Evolutionary conservation across 192 early-diverging fungal genomes (phyloP).

Genomic region (Endogone sp.): DNA sequence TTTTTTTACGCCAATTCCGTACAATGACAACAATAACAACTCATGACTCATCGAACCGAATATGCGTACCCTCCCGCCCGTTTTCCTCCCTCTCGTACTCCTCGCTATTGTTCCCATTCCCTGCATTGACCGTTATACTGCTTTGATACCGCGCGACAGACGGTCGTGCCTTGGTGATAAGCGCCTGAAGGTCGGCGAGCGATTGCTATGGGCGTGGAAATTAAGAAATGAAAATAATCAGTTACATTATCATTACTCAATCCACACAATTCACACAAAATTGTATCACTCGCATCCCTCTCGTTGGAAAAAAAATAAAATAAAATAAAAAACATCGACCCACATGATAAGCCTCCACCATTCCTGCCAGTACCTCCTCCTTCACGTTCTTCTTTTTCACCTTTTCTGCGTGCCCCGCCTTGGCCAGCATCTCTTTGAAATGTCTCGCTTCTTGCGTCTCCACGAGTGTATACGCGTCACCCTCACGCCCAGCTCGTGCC

Average conservation of each 20-base stretch:
- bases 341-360: slow-evolving; percentile 27
- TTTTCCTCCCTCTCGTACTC: not conserved
- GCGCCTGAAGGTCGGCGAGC: not conserved
- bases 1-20: no score
- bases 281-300: no score
- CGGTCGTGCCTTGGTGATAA: not conserved
- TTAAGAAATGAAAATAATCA: not conserved
- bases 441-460: slow-evolving; percentile 62
- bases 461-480: slow-evolving; percentile 71
- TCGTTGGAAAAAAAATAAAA: no score
- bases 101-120: not conserved
- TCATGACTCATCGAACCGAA: not conserved
- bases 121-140: not conserved
- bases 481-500: slow-evolving; percentile 83
- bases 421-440: slow-evolving; percentile 70
- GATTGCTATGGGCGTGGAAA: not conserved
- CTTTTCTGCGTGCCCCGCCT: slow-evolving; percentile 55
- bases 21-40: not conserved
- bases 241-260: not conserved
- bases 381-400: slow-evolving; percentile 50
- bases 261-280: no score
- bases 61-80: not conserved
- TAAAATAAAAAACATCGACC: no score
- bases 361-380: slow-evolving; percentile 29
- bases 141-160: not conserved